Conservation (phyloP, 164 flowering plant genomes). For the Paratinospora sagittata region DNA sequence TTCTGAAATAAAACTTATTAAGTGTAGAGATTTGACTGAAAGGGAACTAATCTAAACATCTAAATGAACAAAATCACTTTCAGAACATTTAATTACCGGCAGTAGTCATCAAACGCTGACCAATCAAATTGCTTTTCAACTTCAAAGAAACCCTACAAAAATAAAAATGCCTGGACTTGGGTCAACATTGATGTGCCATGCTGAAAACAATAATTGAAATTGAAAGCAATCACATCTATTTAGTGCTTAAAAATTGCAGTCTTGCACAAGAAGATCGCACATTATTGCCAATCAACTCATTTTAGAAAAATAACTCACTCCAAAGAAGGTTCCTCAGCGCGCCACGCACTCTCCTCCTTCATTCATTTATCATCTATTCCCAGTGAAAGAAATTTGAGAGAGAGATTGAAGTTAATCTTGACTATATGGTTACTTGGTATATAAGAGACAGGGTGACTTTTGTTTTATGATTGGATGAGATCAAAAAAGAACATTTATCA, state of each 20-base stretch:
- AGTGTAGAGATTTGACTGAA: not conserved
- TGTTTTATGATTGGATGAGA: too few species aligned
- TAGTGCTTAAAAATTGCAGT: not conserved
- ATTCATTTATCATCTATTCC: too few species aligned
- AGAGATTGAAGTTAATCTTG: too few species aligned
- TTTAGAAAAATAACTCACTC: too few species aligned
- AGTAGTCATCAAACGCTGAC: slow-evolving; percentile 55
- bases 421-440: too few species aligned
- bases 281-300: too few species aligned
- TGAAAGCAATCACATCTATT: not conserved
- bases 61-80: not conserved
- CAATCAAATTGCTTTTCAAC: slow-evolving; percentile 67
- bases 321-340: too few species aligned
- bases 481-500: too few species aligned
- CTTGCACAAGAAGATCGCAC: not conserved
- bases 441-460: too few species aligned
- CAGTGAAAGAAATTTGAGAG: too few species aligned
- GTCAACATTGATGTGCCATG: not conserved
- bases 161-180: not conserved
- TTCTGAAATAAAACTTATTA: too few species aligned
- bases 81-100: slow-evolving; percentile 49
- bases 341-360: too few species aligned
- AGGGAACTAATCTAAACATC: not conserved
- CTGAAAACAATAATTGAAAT: not conserved
- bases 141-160: slow-evolving; percentile 47